Evolutionary conservation across 495 filamentous ascomycete genomes (phyloP).

Genomic region (Mytilinidion resinicola): DNA sequence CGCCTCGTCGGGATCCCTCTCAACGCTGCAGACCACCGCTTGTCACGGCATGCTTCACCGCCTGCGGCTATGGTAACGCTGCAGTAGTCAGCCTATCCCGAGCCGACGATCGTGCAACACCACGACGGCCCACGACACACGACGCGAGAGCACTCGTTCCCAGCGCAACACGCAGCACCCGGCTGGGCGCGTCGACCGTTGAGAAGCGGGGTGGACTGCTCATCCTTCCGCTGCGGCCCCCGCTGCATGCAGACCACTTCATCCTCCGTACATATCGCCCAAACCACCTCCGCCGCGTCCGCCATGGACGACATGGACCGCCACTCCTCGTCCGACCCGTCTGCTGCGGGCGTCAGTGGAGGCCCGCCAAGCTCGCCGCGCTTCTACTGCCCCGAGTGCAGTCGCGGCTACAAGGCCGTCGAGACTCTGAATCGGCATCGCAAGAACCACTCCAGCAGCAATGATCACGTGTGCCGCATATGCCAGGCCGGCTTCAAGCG

Average conservation of each 20-base stretch:
- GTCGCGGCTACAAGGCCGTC: not conserved
- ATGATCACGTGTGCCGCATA: not conserved
- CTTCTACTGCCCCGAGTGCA: not conserved
- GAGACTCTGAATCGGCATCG: not conserved
- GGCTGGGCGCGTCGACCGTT: no score
- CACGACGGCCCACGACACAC: constrained; percentile 1
- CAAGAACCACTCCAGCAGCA: not conserved
- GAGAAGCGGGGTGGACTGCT: no score
- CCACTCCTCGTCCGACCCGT: no score
- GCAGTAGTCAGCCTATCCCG: not conserved
- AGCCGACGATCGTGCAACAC: constrained; percentile 1
- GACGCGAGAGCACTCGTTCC: no score
- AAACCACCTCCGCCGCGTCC: not conserved
- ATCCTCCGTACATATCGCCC: not conserved
- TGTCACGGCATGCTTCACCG: no score
- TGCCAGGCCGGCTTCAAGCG: not conserved
- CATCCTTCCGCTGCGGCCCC: not conserved
- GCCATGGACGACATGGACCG: not conserved
- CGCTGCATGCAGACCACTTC: not conserved
- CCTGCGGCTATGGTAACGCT: not conserved
- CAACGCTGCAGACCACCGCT: no score
- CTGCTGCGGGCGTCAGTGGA: no score
- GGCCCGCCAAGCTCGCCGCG: not conserved
- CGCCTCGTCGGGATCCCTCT: no score
- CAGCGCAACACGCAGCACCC: no score